Percentiles rank a stretch among this genome's conserved stretches.
Evolutionary conservation across 2,329 filamentous ascomycete genomes (phyloP).

Genomic region (Chalara sp.): DNA sequence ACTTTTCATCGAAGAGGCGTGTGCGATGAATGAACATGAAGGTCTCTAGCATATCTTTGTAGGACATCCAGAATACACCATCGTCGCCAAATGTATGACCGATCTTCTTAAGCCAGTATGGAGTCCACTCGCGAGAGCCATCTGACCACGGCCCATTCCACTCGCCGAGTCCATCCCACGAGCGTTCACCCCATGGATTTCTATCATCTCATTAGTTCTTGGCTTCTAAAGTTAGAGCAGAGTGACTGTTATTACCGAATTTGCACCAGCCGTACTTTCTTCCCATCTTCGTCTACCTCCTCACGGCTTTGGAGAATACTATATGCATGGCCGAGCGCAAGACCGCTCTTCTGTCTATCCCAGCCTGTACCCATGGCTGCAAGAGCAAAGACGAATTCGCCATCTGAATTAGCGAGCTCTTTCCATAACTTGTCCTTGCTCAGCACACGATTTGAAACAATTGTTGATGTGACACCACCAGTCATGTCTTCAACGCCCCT

Average conservation of each 20-base stretch:
- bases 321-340: constrained; percentile 49
- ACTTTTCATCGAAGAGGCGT: constrained; percentile 49
- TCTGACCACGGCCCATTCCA: constrained; percentile 52
- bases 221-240: no score
- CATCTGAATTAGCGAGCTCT: constrained; percentile 70
- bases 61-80: constrained; percentile 55
- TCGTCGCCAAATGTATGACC: constrained; percentile 52
- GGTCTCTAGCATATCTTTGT: constrained; percentile 52
- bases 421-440: constrained; percentile 78
- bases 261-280: not conserved
- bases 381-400: constrained; percentile 65
- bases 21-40: constrained; percentile 54
- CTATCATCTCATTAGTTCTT: no score
- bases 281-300: not conserved
- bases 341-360: constrained; percentile 41
- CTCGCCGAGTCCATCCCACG: constrained; percentile 29
- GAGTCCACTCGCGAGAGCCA: constrained; percentile 53
- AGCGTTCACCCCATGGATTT: constrained; percentile 43
- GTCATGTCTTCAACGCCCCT: constrained; percentile 52
- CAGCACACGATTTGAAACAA: constrained; percentile 63
- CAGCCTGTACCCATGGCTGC: constrained; percentile 35
- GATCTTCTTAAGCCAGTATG: constrained; percentile 47
- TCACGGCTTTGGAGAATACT: not conserved
- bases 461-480: constrained; percentile 61
- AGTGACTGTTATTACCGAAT: no score